Evolutionary conservation across 1,284 basidiomycete species (phyloP).

Genomic region (Cryptococcus maquisensis): DNA sequence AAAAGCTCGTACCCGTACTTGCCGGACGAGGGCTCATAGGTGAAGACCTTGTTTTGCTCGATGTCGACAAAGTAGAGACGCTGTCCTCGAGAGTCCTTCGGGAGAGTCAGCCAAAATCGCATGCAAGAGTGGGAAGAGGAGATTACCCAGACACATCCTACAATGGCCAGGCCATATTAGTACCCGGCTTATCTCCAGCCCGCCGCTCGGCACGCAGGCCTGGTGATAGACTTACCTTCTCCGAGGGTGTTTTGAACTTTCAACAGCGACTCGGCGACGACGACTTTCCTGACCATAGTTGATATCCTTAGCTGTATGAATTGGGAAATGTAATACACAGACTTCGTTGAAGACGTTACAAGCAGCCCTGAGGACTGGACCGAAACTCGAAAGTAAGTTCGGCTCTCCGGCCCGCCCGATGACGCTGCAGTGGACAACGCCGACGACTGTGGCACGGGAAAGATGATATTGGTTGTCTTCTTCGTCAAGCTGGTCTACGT

Average conservation of each 20-base stretch:
- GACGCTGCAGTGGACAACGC: too few relatives aligned
- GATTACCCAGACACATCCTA: not conserved
- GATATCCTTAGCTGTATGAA: too few relatives aligned
- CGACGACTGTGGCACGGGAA: too few relatives aligned
- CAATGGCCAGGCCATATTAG: not conserved
- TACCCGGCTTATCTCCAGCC: not conserved
- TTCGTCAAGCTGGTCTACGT: too few relatives aligned
- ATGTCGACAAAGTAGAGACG: slow-evolving; percentile 30
- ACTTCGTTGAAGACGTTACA: too few relatives aligned
- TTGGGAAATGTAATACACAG: too few relatives aligned
- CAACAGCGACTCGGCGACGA: slow-evolving; percentile 14
- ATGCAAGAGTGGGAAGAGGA: too few relatives aligned
- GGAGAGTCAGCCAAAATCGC: not conserved
- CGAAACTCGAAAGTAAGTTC: too few relatives aligned
- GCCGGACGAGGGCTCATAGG: slow-evolving; percentile 16
- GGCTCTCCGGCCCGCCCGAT: too few relatives aligned
- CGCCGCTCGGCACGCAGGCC: not conserved
- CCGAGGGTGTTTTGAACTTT: slow-evolving; percentile 15
- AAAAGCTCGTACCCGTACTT: slow-evolving; percentile 23
- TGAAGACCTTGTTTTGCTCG: slow-evolving; percentile 15
- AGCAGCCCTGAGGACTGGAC: too few relatives aligned
- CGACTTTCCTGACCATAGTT: slow-evolving; percentile 1
- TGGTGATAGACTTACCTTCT: slow-evolving; percentile 11
- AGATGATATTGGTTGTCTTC: too few relatives aligned
- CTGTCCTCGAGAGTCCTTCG: slow-evolving; percentile 15